Conservation (phyloP, 1,139 yeast species). For the Debaryomyces udenii region DNA sequence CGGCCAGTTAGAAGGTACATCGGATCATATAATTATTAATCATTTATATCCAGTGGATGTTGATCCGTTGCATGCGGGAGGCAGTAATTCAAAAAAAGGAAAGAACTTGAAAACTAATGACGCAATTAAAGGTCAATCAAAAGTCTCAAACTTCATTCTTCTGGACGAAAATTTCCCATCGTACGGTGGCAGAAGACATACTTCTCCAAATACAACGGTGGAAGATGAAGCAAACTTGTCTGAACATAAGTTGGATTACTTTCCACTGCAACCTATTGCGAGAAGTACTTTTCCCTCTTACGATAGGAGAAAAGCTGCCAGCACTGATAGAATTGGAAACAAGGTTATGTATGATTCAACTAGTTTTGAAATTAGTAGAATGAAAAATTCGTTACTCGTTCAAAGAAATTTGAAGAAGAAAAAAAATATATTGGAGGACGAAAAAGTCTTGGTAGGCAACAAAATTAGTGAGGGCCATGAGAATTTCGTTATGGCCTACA, state of each 20-base stretch:
- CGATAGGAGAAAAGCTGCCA: conserved; percentile 8
- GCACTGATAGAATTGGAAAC: conserved; percentile 1
- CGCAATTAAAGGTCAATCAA: neutral
- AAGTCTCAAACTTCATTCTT: conserved; percentile 7
- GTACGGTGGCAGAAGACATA: conserved; percentile 24
- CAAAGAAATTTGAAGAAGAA: conserved; percentile 46
- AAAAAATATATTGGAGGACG: conserved; percentile 55
- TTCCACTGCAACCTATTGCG: conserved; percentile 17
- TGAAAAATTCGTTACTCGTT: conserved; percentile 45
- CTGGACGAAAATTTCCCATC: neutral
- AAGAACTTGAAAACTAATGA: neutral
- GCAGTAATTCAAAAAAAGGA: neutral
- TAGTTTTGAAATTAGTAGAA: conserved; percentile 42
- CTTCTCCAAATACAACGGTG: conserved; percentile 20
- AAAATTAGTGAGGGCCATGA: conserved; percentile 91
- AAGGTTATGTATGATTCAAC: conserved; percentile 25
- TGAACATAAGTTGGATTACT: neutral
- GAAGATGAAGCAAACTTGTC: conserved; percentile 8
- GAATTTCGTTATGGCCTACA: conserved; percentile 91
- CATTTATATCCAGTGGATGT: conserved; percentile 4
- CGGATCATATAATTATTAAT: neutral
- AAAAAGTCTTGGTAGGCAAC: conserved; percentile 72
- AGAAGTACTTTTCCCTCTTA: conserved; percentile 26
- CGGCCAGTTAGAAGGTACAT: neutral
- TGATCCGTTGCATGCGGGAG: conserved; percentile 1